A percentile compares a stretch with the other conserved stretches of the same genome.
phyloP scores from a whole-genome alignment of 176 grass and related monocot species.

The Carex pumila region DNA sequence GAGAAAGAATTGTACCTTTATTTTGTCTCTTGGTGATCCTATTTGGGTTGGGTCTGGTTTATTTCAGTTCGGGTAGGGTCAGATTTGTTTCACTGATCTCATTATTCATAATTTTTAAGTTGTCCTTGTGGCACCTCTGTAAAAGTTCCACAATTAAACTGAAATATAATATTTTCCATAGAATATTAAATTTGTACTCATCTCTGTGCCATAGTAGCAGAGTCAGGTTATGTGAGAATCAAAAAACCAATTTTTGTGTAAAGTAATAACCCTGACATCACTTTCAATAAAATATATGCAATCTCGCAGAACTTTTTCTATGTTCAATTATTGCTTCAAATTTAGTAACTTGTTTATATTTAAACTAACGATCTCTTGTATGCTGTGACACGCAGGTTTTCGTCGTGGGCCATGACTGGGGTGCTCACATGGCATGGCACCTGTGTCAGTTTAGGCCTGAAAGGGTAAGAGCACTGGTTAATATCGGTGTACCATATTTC shows the following conservation, averaged over 20 bases:
- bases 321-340: background rate
- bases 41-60: background rate
- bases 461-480: slow-evolving; percentile 34
- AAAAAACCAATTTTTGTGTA: background rate
- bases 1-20: background rate
- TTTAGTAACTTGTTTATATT: background rate
- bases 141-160: background rate
- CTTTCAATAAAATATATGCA: background rate
- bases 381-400: slow-evolving; percentile 26
- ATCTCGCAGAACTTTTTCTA: background rate
- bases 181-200: background rate
- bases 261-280: background rate
- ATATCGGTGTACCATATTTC: slow-evolving; percentile 24
- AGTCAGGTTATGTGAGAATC: background rate
- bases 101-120: background rate
- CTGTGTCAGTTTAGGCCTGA: slow-evolving; percentile 49
- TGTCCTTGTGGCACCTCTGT: background rate
- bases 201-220: background rate
- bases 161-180: background rate
- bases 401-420: slow-evolving; percentile 47
- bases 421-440: slow-evolving; percentile 47
- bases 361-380: background rate
- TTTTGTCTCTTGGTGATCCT: background rate
- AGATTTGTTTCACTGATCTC: background rate
- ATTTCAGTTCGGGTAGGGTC: too few relatives aligned